phyloP scores from a whole-genome alignment of 495 filamentous ascomycete species.

The Hyaloscypha hepaticicola region DNA sequence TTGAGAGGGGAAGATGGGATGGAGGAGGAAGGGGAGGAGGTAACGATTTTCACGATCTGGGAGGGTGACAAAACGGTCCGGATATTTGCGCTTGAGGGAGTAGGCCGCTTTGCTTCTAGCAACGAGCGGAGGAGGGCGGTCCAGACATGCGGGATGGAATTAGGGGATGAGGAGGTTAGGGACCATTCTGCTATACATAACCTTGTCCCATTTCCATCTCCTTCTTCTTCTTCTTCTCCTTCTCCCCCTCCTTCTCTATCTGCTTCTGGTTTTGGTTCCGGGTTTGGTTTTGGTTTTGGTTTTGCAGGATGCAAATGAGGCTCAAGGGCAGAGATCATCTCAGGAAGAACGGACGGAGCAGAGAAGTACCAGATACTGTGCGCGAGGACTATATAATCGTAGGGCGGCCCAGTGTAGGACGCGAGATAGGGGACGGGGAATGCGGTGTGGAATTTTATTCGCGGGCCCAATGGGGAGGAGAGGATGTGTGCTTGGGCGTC shows the following conservation, averaged over 20 bases:
- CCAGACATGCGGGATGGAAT: constrained; percentile 17
- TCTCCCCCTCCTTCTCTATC: too few species aligned
- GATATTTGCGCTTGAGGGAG: constrained; percentile 40
- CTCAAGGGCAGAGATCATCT: constrained; percentile 23
- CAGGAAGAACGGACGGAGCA: constrained; percentile 35
- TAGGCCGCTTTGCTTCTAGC: constrained; percentile 25
- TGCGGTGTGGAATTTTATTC: constrained; percentile 42
- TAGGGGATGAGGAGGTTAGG: constrained; percentile 3
- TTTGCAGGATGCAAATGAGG: constrained; percentile 26
- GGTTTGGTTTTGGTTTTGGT: too few species aligned
- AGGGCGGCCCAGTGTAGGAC: constrained; percentile 26
- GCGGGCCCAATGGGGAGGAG: constrained; percentile 35
- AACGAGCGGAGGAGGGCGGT: constrained; percentile 13
- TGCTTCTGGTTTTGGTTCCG: too few species aligned
- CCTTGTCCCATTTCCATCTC: too few species aligned
- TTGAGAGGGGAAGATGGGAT: not conserved
- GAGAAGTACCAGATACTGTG: constrained; percentile 54
- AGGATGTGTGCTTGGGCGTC: constrained; percentile 41
- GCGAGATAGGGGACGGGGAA: constrained; percentile 32
- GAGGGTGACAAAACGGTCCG: constrained; percentile 42
- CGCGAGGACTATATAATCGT: constrained; percentile 46
- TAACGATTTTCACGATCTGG: constrained; percentile 25
- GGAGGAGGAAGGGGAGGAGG: too few species aligned
- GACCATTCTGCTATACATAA: constrained; percentile 33
- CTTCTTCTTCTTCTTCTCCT: too few species aligned